Evolutionary conservation across 176 grass and related monocot genomes (phyloP), one percentile per base, ranked within the genome.

Genomic region (Musa acuminata): DNA sequence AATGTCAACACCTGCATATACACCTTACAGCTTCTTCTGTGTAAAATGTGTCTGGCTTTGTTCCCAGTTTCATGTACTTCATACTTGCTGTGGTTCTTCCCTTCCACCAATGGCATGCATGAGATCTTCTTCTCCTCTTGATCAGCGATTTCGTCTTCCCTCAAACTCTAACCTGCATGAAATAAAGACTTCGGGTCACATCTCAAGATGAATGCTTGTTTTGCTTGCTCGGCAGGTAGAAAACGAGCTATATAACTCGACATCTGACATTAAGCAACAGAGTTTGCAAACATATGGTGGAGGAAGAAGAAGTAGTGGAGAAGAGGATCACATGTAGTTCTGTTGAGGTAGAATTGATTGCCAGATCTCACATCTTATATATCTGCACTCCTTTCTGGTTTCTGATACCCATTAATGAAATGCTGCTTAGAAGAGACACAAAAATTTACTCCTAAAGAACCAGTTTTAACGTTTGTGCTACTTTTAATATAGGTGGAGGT

Each of bases 41-140:
- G 75, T 98, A 91, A 75, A 98, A 98, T 65, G 80, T 98, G 73
- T 98, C 90, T 24, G 94, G 90, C 75, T 98, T 98, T 24, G 86
- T 82, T 71, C 94, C 94, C 75, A 98, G 90, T 82, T 98, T 93
- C 94, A 98, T 91, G 67, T 87, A 98, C 86, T 98, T 98, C 94
- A 98, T 98, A 54, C 82, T 78, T 66, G 20, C 79, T 20, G 67
- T 53, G 13, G 85, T 64, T 16, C 29, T 62, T 52, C 50, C 55
- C 11, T 79, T 66, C 55, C 79, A 49, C 51, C 55, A 84, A 78
- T 91, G 71, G 73, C 64, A 83, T 83, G 67, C 29, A 35, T 83
- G 75, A 75, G 9, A n/a, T 72, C 50, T 59, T 16, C 11, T 59
- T 16, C 11, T 59, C 17, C 23, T 64, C 60, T 26, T 52, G 19